phyloP scores from a whole-genome alignment of 1,284 basidiomycete genomes.

The Rhodotorula sp. region DNA sequence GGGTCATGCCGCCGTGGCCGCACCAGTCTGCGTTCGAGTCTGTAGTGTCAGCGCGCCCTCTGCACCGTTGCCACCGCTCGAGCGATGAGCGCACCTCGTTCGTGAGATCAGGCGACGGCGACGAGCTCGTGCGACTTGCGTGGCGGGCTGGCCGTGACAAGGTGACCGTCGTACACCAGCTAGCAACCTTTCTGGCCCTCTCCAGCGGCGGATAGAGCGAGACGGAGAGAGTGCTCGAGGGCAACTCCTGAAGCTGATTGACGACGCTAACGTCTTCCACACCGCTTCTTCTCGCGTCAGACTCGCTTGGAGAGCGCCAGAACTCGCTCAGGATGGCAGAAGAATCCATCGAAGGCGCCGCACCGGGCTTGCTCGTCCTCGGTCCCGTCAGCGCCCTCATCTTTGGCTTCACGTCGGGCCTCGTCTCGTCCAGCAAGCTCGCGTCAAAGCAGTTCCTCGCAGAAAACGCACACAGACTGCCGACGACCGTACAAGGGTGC shows the following conservation, averaged over 20 bases:
- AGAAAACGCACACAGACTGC: slow-evolving; percentile 68
- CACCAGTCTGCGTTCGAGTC: background rate
- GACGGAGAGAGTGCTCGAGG: no score
- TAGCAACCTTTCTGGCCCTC: no score
- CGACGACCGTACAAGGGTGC: slow-evolving; percentile 68
- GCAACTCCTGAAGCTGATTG: no score
- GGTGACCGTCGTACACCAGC: no score
- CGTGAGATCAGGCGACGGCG: background rate
- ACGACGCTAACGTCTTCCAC: no score
- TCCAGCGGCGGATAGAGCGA: no score
- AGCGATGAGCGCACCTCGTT: background rate
- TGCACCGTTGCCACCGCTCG: background rate
- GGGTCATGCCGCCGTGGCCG: background rate
- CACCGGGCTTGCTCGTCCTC: slow-evolving; percentile 29
- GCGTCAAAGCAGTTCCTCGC: slow-evolving; percentile 57
- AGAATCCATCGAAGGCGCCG: background rate
- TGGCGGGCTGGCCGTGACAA: background rate
- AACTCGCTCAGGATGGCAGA: no score
- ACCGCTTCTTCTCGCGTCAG: no score
- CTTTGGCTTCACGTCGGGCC: slow-evolving; percentile 43
- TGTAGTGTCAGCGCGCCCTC: background rate
- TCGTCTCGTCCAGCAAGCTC: slow-evolving; percentile 49
- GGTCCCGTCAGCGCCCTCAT: slow-evolving; percentile 32
- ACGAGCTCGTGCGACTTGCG: background rate
- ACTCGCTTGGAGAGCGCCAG: background rate